Evolutionary conservation across 768 basidiomycete species (phyloP).

Genomic region (Leccinum fibrillosum): DNA sequence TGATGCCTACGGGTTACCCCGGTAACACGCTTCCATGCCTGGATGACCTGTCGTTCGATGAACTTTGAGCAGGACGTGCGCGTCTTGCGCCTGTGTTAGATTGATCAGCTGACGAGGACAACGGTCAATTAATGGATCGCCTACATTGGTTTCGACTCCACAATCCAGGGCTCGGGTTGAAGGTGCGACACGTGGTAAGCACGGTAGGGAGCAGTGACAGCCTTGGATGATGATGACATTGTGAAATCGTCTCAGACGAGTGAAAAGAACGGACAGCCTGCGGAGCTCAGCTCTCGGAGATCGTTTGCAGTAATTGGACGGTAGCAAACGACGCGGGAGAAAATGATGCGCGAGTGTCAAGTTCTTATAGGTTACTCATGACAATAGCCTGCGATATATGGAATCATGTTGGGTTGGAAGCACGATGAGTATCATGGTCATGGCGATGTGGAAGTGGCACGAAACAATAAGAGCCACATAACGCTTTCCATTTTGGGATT

Average conservation of each 20-base stretch:
- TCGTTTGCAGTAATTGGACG: conserved; percentile 7
- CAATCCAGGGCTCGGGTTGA: conserved; percentile 23
- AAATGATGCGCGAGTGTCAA: neutral
- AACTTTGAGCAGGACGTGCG: conserved; percentile 39
- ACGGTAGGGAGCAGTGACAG: conserved; percentile 8
- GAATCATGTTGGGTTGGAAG: neutral
- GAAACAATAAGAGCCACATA: conserved; percentile 21
- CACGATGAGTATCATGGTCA: conserved; percentile 3
- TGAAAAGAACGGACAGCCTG: conserved; percentile 24
- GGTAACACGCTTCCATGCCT: conserved; percentile 62
- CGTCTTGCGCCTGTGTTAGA: conserved; percentile 18
- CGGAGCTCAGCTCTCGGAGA: conserved; percentile 20
- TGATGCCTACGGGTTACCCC: conserved; percentile 47
- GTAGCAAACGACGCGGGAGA: neutral
- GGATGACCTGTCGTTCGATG: conserved; percentile 57
- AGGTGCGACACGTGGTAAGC: conserved; percentile 11
- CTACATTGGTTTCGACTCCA: conserved; percentile 26
- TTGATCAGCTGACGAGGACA: neutral
- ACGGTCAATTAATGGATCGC: neutral
- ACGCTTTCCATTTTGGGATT: conserved; percentile 20
- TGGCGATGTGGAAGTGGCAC: neutral
- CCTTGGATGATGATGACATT: conserved; percentile 8
- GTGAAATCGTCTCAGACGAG: conserved; percentile 25
- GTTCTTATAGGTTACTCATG: conserved; percentile 18
- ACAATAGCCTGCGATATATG: conserved; percentile 13